Evolutionary conservation across 345 rosid genomes (phyloP), one percentile per base, ranked within the genome.

Genomic region (Populus tremula): DNA sequence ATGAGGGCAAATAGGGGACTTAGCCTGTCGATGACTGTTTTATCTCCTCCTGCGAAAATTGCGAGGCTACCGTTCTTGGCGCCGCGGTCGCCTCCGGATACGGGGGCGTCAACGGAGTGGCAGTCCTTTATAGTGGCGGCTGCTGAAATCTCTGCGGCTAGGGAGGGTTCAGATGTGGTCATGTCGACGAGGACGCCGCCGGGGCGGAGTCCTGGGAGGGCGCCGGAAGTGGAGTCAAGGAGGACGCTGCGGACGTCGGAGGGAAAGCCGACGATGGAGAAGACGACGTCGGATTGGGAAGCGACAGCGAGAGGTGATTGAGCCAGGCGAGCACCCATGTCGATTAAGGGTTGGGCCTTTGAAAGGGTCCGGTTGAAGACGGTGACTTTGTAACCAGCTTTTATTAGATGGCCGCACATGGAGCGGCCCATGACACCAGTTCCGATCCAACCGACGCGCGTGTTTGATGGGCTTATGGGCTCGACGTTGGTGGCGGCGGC

Each of bases 131-230:
- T 64, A 43, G 87, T 65, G 9, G 98, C 98, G 0, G 93, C 90
- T 63, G 82, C 29, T 41, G 86, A 78, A 41, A 95, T 88, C 77
- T 95, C 98, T 69, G 77, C 80, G 4, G 99, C 99, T 25, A 95
- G 92, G 35, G 94, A 90, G 68, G 98, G 99, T 68, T 95, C 98
- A 9, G 97, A 95, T 11, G 99, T 95, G 64, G 99, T 95, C 99
- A 95, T 93, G 80, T 95, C 98, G 25, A 95, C 94, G 66, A 95
- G 89, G 72, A 95, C 70, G 14, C 96, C 94, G 8, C 97, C 92
- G 27, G 87, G 84, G 16, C 87, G 85, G 78, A 95, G 98, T 81
- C 91, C 94, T 6, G 87, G 73, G 23, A 93, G 88, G 61, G 92
- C 99, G 49, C 98, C 98, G 72, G 90, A 14, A 75, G 79, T 47